phyloP scores from a whole-genome alignment of 345 rosid species.

The Gossypium rotundifolium region DNA sequence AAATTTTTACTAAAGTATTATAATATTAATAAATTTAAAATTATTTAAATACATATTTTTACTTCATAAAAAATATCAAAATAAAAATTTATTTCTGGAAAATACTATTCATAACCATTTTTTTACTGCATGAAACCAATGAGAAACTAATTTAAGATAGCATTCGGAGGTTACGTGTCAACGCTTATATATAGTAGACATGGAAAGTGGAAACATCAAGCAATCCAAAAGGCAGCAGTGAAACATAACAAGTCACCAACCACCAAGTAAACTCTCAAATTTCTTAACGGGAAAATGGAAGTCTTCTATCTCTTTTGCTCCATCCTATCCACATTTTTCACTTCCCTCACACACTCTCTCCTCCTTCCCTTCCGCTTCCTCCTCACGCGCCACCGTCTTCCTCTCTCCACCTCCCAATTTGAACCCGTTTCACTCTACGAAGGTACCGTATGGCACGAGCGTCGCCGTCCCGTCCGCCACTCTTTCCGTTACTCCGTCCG shows the following conservation, averaged over 20 bases:
- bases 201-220: too few species aligned
- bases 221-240: neutral
- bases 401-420: conserved; percentile 16
- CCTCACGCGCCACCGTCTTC: conserved; percentile 25
- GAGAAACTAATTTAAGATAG: too few species aligned
- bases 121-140: too few species aligned
- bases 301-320: conserved; percentile 39
- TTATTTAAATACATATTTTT: too few species aligned
- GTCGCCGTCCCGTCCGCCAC: conserved; percentile 72
- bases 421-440: conserved; percentile 39
- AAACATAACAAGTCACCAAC: neutral
- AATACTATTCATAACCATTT: too few species aligned
- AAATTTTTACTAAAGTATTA: too few species aligned
- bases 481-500: conserved; percentile 66
- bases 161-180: too few species aligned
- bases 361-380: conserved; percentile 42
- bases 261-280: too few species aligned
- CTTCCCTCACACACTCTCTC: conserved; percentile 33
- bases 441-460: conserved; percentile 87
- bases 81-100: too few species aligned
- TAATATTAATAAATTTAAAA: too few species aligned
- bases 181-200: too few species aligned
- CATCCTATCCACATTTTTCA: conserved; percentile 24
- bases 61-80: too few species aligned
- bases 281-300: neutral